These are phyloP conservation scores for Lathyrus tuberosus DNA, from an alignment of 306 rosid genomes.

Conservation along the genomic window DNA sequence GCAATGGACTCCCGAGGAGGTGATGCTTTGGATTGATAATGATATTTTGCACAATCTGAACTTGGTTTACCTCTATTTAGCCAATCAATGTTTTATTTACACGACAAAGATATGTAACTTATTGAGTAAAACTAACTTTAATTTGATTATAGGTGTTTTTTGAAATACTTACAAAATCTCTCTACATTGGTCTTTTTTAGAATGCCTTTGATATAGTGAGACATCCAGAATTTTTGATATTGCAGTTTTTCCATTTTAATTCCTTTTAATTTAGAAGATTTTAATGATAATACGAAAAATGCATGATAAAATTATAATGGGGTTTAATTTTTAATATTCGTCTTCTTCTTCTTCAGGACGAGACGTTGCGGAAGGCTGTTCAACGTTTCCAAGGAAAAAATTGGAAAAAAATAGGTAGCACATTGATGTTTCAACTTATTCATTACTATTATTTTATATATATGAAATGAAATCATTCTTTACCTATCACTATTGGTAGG, in stretches of 20 bases:
- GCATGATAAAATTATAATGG: slow-evolving; percentile 1
- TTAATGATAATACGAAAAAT: background rate
- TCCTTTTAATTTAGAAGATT: slow-evolving; percentile 3
- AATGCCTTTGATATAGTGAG: background rate
- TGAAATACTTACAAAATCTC: background rate
- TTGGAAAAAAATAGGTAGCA: slow-evolving; percentile 95
- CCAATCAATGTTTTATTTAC: slow-evolving; percentile 39
- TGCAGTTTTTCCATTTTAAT: background rate
- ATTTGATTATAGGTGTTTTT: background rate
- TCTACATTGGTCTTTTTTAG: background rate
- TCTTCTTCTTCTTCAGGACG: slow-evolving; percentile 57
- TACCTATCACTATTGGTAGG: slow-evolving; percentile 5
- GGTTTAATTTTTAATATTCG: background rate
- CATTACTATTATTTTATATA: background rate
- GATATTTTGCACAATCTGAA: slow-evolving; percentile 23
- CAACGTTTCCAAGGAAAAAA: slow-evolving; percentile 92
- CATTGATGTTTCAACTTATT: slow-evolving; percentile 32
- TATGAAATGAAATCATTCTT: slow-evolving; percentile 14
- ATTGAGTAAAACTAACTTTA: too few relatives aligned
- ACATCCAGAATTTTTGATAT: slow-evolving; percentile 15
- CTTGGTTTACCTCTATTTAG: slow-evolving; percentile 11
- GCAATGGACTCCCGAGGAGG: slow-evolving; percentile 98
- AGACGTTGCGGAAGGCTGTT: slow-evolving; percentile 78
- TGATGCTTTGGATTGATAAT: slow-evolving; percentile 35
- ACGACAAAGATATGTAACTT: too few relatives aligned